Evolutionary conservation across 140 eudicot species (phyloP).

Genomic region (Flaveria floridana): DNA sequence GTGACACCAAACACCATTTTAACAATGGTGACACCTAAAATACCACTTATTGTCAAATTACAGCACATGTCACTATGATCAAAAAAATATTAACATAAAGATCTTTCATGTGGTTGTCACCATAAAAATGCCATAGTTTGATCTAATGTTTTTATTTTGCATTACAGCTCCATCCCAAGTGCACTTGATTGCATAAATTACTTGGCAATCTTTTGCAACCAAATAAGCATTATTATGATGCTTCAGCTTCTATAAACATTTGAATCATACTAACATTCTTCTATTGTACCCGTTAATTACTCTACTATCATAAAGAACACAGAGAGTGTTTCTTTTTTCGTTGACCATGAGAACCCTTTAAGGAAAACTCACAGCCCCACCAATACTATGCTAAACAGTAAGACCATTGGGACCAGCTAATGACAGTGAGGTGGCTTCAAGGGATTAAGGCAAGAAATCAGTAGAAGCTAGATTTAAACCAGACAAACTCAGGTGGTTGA

Average conservation of each 20-base stretch:
- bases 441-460: background rate
- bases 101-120: slow-evolving; percentile 18
- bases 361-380: background rate
- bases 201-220: background rate
- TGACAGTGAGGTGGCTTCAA: background rate
- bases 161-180: slow-evolving; percentile 2
- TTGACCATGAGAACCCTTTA: background rate
- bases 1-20: background rate
- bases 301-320: background rate
- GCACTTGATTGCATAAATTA: background rate
- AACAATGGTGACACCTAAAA: slow-evolving; percentile 2
- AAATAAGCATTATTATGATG: background rate
- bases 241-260: background rate
- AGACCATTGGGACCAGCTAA: background rate
- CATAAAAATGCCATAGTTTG: background rate
- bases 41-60: background rate
- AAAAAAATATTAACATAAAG: background rate
- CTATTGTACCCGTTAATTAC: slow-evolving; percentile 8
- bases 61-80: background rate
- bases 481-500: background rate
- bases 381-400: background rate
- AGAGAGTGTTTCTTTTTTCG: background rate
- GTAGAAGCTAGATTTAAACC: background rate
- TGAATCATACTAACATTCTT: slow-evolving; percentile 1
- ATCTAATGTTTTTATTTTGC: slow-evolving; percentile 1